Base-by-base conservation (phyloP, 148 eudicot species). In the Rheum nobile region DNA sequence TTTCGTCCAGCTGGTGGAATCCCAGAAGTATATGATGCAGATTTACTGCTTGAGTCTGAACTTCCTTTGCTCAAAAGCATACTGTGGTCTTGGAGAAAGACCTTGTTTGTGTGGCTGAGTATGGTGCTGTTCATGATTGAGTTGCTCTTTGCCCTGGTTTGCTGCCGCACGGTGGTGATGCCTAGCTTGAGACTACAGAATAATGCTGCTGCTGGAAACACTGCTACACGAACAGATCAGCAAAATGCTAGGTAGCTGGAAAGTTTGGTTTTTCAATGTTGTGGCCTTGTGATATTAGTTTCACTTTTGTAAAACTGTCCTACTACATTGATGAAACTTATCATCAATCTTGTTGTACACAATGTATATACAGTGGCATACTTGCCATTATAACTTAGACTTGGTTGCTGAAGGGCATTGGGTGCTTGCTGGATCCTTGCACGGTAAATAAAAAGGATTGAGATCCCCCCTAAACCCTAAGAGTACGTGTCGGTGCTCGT, bases 1-100 rank as follows among this genome's bases (percentile, higher is more conserved):
- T 95, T 81, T 47, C 79, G 73, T 4, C 75, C 84, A 3, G 87
- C 84, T 35, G 93, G 83, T 24, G 98, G 98, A 54, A 80, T 90
- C 46, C 98, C 98, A 35, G 92, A 95, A 83, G 80, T 95, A 76
- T 95, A 95, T 67, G 82, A 80, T 57, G 96, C 93, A 24, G 84
- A 77, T 72, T 43, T 95, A 74, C 78, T 77, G 32, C 82, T 95
- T 0, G 88, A 90, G 72, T 91, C 98, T 0, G 82, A 90, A 77
- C 97, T 89, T 75, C 96, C 98, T 2, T 82, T 95, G n/a, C 75
- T 86, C 42, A 90, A 88, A 80, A 80, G 86, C 73, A 61, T 89
- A 39, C 8, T 95, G 13, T 91, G 96, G 96, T 81, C 77, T 44
- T 91, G 96, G 96, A 91, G 81, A 75, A 88, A 38, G 80, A 88